Conservation (phyloP, 2,329 filamentous ascomycete species). For the Arthrobotrys megalospora region DNA sequence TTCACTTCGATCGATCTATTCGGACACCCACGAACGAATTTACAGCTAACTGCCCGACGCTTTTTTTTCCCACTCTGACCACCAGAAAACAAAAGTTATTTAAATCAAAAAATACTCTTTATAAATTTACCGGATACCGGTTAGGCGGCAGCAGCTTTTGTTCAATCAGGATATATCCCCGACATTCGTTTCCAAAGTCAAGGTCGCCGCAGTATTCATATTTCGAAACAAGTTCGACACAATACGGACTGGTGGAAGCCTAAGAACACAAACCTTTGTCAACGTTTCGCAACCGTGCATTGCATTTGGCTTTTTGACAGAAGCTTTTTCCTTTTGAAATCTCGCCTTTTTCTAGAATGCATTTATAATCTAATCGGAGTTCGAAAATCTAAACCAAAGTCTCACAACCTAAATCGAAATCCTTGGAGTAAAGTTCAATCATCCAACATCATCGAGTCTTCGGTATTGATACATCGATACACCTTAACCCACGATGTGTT, state of each 20-base stretch:
- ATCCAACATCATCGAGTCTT: not conserved
- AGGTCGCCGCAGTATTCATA: not conserved
- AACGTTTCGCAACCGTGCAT: not conserved
- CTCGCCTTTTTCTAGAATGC: constrained; percentile 23
- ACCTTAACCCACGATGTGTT: constrained; percentile 17
- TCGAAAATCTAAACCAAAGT: constrained; percentile 14
- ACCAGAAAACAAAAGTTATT: too few species aligned
- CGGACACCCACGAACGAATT: not conserved
- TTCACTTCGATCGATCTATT: not conserved
- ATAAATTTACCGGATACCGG: not conserved
- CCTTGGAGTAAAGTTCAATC: not conserved
- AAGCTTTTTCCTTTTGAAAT: not conserved
- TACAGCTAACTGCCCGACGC: not conserved
- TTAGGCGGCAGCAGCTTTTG: not conserved
- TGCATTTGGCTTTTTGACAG: constrained; percentile 3
- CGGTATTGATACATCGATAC: not conserved
- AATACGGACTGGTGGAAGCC: constrained; percentile 6
- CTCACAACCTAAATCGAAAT: not conserved
- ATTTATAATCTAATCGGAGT: constrained; percentile 26
- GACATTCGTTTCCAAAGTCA: constrained; percentile 14
- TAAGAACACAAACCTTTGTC: not conserved
- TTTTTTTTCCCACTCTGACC: not conserved
- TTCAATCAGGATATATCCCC: not conserved
- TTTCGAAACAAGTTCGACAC: constrained; percentile 21
- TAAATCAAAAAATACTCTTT: not conserved